Evolutionary conservation across 2,329 filamentous ascomycete genomes (phyloP).

Genomic region (Capronia americana): DNA sequence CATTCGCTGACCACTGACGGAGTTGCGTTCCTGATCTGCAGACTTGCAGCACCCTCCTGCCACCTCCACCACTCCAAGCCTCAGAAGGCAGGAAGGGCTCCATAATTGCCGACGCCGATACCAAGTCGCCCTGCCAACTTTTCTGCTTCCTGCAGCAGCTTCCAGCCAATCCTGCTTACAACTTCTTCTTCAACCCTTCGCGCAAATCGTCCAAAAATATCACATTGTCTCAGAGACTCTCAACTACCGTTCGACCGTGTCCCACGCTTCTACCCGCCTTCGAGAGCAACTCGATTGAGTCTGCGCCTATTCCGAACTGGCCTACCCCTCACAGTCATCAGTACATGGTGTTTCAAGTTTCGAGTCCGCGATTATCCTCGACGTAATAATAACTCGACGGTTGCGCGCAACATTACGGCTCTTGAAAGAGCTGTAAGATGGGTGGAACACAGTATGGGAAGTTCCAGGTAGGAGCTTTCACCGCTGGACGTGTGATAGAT

Average conservation of each 20-base stretch:
- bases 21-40: constrained; percentile 10
- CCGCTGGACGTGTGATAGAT: constrained; percentile 20
- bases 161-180: constrained; percentile 27
- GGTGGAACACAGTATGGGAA: constrained; percentile 64
- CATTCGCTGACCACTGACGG: constrained; percentile 1
- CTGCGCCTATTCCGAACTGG: not conserved
- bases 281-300: constrained; percentile 6
- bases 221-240: constrained; percentile 12
- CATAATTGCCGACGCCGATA: constrained; percentile 17
- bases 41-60: constrained; percentile 10
- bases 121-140: constrained; percentile 36
- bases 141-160: constrained; percentile 23
- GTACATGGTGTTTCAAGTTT: constrained; percentile 23
- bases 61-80: constrained; percentile 5
- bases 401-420: constrained; percentile 2
- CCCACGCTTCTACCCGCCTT: constrained; percentile 6
- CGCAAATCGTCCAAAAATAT: constrained; percentile 31
- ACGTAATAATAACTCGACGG: not conserved
- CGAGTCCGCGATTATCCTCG: constrained; percentile 7
- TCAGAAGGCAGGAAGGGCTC: not conserved
- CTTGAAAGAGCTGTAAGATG: constrained; percentile 46
- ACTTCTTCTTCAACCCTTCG: constrained; percentile 7
- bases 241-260: constrained; percentile 10
- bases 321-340: constrained; percentile 7
- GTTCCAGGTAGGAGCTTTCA: constrained; percentile 57